Conservation (phyloP, 129 eudicot genomes). For the Artemisia annua region DNA sequence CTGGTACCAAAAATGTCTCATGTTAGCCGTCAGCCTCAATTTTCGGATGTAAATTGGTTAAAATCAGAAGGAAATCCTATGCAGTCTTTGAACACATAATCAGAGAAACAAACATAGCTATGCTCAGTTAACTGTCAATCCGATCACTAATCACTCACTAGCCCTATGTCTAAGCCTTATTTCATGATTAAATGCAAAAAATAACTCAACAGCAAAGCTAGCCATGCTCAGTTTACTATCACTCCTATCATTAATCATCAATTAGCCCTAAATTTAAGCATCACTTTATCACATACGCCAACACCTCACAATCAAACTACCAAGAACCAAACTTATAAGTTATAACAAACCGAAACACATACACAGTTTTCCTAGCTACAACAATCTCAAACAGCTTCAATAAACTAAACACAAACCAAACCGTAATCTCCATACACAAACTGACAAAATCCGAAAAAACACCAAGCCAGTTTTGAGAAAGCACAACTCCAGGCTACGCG, state of each 20-base stretch:
- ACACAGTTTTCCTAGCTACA: neutral
- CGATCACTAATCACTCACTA: neutral
- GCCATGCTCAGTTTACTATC: neutral
- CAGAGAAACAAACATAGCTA: conserved; percentile 1
- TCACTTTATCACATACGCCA: neutral
- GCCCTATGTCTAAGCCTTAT: neutral
- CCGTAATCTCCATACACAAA: too few species aligned
- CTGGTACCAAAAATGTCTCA: neutral
- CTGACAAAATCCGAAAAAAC: too few species aligned
- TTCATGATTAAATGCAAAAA: too few species aligned
- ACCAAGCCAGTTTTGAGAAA: too few species aligned
- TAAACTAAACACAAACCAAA: too few species aligned
- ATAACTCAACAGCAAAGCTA: neutral
- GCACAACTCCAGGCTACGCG: too few species aligned
- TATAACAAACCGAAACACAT: neutral
- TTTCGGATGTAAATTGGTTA: neutral
- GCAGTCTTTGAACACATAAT: neutral
- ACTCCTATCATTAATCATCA: neutral
- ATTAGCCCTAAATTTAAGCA: neutral
- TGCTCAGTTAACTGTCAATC: neutral
- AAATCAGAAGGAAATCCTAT: neutral
- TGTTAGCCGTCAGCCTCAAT: neutral
- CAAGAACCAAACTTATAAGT: neutral
- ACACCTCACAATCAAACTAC: neutral
- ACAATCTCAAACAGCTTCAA: neutral